Base-by-base conservation (phyloP, 2,329 filamentous ascomycete genomes). In the Bipolaris cookei region DNA sequence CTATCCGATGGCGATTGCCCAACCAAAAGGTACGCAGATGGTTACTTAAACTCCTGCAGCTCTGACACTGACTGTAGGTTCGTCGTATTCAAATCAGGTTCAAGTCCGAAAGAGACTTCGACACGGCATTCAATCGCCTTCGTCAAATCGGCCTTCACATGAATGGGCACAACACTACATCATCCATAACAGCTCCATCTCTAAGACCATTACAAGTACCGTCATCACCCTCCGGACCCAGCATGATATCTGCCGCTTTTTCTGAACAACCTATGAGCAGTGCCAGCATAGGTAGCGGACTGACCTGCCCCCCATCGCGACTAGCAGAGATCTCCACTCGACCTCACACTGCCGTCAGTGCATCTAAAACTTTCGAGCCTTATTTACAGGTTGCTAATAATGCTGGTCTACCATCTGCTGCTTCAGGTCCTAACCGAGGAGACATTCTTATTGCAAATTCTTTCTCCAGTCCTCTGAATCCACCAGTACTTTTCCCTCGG, bases 21-120 rank as follows among this genome's bases (percentile, higher is more conserved):
- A 67, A 75, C 51, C 65, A 70, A 37, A 73, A 72, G 71, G 79
- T 80, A 54, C 11, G 11, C 7, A 6, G 4, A 11, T 10, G 11
- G 28, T 5, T 2, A 30, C 10, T 8, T 11, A 16, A 16, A 6
- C 7, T 6, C 13, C n/a, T 1, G 14, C 13, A 11, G 6, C 37
- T 44, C 67, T 67, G n/a, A 67, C 23, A 35, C 11, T 14, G 1
- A 48, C 4, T 16, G 14, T 43, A 82, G 80, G 58, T 79, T 28
- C 74, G 78, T 37, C 75, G 80, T 42, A 68, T 80, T 37, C 80
- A 83, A 59, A 58, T 82, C 20, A 80, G 73, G 50, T 81, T 82
- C 57, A 64, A 57, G 14, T 75, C 70, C 4, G 65, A 73, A 8
- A 48, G 64, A 23, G 79, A 80, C 50, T 81, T 71, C 43, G 73